Evolutionary conservation across 2,329 filamentous ascomycete genomes (phyloP), one percentile per base, ranked within the genome.

Genomic region (Atkinsonella texensis): DNA sequence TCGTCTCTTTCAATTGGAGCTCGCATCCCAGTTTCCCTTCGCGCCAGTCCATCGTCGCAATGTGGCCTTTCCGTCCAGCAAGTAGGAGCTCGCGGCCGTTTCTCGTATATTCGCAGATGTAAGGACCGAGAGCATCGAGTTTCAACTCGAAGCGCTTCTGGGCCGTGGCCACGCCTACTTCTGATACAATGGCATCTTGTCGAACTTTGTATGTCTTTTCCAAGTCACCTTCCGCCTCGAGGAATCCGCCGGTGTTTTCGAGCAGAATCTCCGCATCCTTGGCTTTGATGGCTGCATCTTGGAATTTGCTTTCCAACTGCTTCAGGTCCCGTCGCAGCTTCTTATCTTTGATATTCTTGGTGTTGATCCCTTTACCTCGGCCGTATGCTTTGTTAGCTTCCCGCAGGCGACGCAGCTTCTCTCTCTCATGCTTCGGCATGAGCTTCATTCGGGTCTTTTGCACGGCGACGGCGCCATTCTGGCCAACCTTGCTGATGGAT

Each of bases 1-100:
- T 78, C 0, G 89, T 97, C 73, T 98, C 93, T 48, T 84, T 82
- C 55, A 98, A 75, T 65, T 98, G 89, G 56, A 97, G 63, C 66
- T 98, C 93, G 65, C 89, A 96, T 7, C 87, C 88, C 54, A 96
- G 72, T 67, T 90, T 95, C 42, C 90, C 91, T 59, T 86, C 85
- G 56, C 91, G 77, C 91, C 93, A 98, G 69, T 98, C 90, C 81
- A 97, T 94, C 0, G 87, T 91, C 52, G 93, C 91, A 57, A 98
- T 75, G 80, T 98, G 93, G 13, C 93, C 93, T 69, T 95, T 96
- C 54, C 89, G 77, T 31, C 93, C 90, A 12, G 85, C 89, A 35
- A 98, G 75, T 50, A 98, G 72, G 56, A 98, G 70, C 60, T 94
- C 84, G 57, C 87, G 80, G 46, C 93, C 93, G 63, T 95, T 97